Base-by-base conservation (phyloP, 1,284 basidiomycete species). In the Sporisorium scitamineum region DNA sequence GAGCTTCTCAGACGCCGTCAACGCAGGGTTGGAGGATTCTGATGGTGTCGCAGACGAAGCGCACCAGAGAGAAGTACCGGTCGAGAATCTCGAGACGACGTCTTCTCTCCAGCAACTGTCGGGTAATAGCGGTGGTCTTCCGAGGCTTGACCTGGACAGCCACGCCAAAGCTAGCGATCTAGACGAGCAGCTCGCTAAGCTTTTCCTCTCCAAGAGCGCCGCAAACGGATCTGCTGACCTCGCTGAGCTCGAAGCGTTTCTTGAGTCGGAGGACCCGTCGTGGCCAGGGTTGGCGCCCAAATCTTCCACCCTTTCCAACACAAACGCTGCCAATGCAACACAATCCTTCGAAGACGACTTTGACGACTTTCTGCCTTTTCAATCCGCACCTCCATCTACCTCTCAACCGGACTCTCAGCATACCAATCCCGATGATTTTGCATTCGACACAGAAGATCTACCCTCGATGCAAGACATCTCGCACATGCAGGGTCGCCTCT, bases 181-280 rank as follows among this genome's bases (percentile, higher is more conserved):
- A 8, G 67, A 78, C 51, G 66, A 67, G 48, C 57, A 68, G 37
- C 55, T 76, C 5, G 65, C 73, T 16, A 61, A 64, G n/a, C 61
- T 70, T 13, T 76, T 70, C 45, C 65, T 71, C 20, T 31, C 62
- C 41, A 42, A 56, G 16, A 47, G 53, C 24, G 20, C 29, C 37
- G 54, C 44, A n/a, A 26, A 7, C 18, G 27, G 45, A 32, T 44
- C 61, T 11, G 26, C n/a, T 16, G 72, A 70, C 13, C 29, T 76
- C 14, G 69, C 67, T 8, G 55, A 75, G 34, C 63, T 78, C 18
- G 76, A 78, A 65, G 76, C 61, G 3, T 78, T 78, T 22, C 61
- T 78, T 16, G 63, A 75, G 16, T 65, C 65, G 5, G 37, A 75
- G 54, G 76, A 78, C 53, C 76, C 76, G 1, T 66, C 64, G 2